These are phyloP conservation scores for Helotiales sp. DNA, from an alignment of 2,329 filamentous ascomycete species.

Conservation along the genomic window DNA sequence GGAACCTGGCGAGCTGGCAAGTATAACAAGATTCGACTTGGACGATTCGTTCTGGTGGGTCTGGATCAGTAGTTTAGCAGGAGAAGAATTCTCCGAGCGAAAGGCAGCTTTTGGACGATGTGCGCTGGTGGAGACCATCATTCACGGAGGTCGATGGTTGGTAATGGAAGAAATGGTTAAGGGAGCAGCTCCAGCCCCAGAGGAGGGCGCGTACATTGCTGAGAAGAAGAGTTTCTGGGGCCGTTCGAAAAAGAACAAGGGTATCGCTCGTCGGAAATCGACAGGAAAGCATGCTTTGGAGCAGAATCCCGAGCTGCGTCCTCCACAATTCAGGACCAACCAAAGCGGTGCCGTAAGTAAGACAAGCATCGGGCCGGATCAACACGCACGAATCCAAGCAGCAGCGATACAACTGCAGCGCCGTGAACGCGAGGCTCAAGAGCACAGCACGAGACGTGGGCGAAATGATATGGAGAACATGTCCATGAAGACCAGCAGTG, in stretches of 20 bases:
- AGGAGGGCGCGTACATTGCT: conserved; percentile 84
- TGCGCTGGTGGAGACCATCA: conserved; percentile 85
- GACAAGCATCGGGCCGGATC: conserved; percentile 82
- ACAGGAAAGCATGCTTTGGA: conserved; percentile 61
- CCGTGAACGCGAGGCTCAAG: conserved; percentile 66
- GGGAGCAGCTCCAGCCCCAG: conserved; percentile 82
- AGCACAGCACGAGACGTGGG: conserved; percentile 48
- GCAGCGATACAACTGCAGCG: conserved; percentile 83
- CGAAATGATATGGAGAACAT: conserved; percentile 56
- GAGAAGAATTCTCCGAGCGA: conserved; percentile 79
- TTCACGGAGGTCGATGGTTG: conserved; percentile 81
- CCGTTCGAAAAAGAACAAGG: conserved; percentile 71
- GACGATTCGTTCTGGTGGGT: conserved; percentile 99
- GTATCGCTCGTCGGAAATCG: conserved; percentile 67
- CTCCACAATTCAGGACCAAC: conserved; percentile 43
- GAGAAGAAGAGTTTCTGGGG: conserved; percentile 96
- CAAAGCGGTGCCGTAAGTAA: conserved; percentile 61
- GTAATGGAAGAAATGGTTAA: conserved; percentile 96
- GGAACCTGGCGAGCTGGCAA: conserved; percentile 92
- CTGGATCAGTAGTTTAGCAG: conserved; percentile 95
- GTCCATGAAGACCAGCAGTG: conserved; percentile 80
- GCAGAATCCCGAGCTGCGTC: conserved; percentile 41
- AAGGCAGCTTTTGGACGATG: conserved; percentile 95
- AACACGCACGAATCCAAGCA: conserved; percentile 89
- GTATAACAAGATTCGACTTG: conserved; percentile 80